These are phyloP conservation scores for Ephemerocybe angulata DNA, from an alignment of 768 basidiomycete species.

Conservation along the genomic window DNA sequence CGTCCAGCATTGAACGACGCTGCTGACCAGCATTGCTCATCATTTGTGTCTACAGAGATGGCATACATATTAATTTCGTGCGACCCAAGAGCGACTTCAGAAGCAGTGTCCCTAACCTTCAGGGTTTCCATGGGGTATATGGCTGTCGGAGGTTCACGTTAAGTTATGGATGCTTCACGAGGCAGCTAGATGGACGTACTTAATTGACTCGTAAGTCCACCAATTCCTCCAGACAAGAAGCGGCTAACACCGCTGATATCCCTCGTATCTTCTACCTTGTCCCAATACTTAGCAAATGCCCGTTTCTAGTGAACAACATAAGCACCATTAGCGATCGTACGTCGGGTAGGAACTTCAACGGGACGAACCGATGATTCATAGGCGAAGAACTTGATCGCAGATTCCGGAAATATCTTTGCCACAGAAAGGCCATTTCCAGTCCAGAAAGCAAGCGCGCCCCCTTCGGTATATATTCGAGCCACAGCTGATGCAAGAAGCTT, in stretches of 20 bases:
- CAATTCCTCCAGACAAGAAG: constrained; percentile 93
- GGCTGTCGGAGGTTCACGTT: constrained; percentile 40
- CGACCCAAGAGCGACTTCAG: constrained; percentile 7
- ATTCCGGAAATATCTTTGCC: constrained; percentile 95
- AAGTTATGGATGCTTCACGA: constrained; percentile 16
- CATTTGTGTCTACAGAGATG: constrained; percentile 73
- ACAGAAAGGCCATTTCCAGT: constrained; percentile 96
- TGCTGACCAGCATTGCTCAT: constrained; percentile 78
- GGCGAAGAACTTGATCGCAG: constrained; percentile 95
- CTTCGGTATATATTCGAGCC: constrained; percentile 80
- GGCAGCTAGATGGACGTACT: constrained; percentile 44
- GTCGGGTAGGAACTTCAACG: too few species aligned
- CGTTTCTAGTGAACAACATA: constrained; percentile 64
- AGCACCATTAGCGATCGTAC: too few species aligned
- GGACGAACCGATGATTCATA: constrained; percentile 87
- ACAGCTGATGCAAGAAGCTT: constrained; percentile 71
- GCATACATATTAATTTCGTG: neutral
- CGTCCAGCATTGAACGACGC: constrained; percentile 54
- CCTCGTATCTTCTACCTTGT: constrained; percentile 82
- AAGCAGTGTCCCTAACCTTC: constrained; percentile 56
- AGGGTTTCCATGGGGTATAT: constrained; percentile 97
- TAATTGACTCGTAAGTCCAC: constrained; percentile 91
- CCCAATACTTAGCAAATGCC: constrained; percentile 87
- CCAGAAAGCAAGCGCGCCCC: constrained; percentile 91
- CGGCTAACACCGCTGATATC: constrained; percentile 90